Evolutionary conservation across 164 flowering plant species (phyloP), one percentile per base, ranked within the genome.

Genomic region (Hamamelis virginiana): DNA sequence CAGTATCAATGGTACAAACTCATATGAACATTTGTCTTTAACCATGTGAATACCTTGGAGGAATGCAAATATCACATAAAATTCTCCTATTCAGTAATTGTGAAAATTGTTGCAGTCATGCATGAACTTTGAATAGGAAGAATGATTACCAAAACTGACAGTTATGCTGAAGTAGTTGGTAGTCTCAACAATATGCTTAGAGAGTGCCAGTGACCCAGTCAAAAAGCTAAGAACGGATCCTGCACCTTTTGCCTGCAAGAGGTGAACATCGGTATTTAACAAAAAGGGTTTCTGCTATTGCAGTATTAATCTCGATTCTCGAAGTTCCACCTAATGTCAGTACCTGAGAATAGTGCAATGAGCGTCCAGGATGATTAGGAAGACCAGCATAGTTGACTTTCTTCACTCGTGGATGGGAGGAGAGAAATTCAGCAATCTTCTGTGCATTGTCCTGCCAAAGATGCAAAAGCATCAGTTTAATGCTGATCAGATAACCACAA

Each of bases 311-410:
- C 13, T 25, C 5, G 21, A 26, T 52, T 23, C 13, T 25, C 5
- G 21, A 61, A 43, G 25, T 26, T 59, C 25, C 46, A 26, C 51
- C 44, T 5, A 13, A 41, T 10, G 45, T 3, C 43, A 27, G 50
- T 75, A 91, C 98, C 97, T 94, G 97, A 69, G 97, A 87, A 70
- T 78, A 93, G 66, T 96, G 99, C 62, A 96, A 78, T n/a, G 89
- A 78, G 50, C 78, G 88, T 52, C 97, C 95, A 61, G 97, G 97
- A 84, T 96, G 98, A 71, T 44, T 80, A 44, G 91, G 89, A 78
- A 93, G 97, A 72, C 97, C 99, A 47, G 98, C 97, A 81, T 93
- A 96, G 78, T 89, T 82, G 19, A 96, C 97, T 78, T 74, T 84
- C 83, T 82, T 90, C 70, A 96, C 96, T 62, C 82, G 81, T 26